A percentile compares a stretch with the other conserved stretches of the same genome.
phyloP scores from a whole-genome alignment of 176 grass and related monocot species.

The Typha latifolia region DNA sequence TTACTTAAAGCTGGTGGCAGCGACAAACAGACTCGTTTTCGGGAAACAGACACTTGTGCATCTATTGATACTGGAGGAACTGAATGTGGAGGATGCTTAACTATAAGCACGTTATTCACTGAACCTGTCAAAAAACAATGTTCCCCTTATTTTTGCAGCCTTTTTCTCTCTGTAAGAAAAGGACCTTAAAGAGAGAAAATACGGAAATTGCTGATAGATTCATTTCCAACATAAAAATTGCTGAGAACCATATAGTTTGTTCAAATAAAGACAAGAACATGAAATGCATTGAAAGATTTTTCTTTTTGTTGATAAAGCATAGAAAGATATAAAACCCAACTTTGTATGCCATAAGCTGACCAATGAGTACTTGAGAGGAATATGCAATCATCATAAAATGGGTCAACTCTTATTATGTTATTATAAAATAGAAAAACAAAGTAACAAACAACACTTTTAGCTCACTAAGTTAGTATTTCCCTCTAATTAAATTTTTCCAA shows the following conservation, averaged over 20 bases:
- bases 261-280: neutral
- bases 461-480: no score
- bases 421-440: no score
- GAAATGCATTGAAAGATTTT: neutral
- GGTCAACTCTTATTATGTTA: no score
- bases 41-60: no score
- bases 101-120: constrained; percentile 55
- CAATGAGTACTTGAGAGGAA: no score
- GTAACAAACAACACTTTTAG: no score
- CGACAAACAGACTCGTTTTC: constrained; percentile 25
- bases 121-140: constrained; percentile 30
- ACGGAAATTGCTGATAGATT: neutral
- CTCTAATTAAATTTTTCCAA: no score
- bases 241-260: neutral
- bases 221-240: neutral
- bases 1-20: constrained; percentile 41
- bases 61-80: constrained; percentile 12
- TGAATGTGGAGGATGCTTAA: neutral
- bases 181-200: neutral
- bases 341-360: no score
- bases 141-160: neutral
- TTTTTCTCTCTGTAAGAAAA: neutral
- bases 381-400: no score
- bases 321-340: no score
- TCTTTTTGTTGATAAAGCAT: neutral